Base-by-base conservation (phyloP, 805 yeast genomes). In the Saturnispora bothae region DNA sequence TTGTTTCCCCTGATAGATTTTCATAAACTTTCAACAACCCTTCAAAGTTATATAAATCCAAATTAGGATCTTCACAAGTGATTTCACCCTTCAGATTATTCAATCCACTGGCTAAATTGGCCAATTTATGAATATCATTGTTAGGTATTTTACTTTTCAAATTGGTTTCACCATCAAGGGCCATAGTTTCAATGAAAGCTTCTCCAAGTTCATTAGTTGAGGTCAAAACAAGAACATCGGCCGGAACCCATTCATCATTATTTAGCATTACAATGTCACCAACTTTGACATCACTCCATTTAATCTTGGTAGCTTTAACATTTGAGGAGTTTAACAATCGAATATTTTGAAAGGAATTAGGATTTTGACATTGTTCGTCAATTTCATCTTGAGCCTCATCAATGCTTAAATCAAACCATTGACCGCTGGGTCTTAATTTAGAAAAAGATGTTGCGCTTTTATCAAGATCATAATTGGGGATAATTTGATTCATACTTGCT, bases 151-250 rank as follows among this genome's bases (percentile, higher is more conserved):
- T 77, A 6, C 83, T 68, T 56, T 92, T 92, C 43, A 92, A 65
- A 53, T 86, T 89, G 0, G 97, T 92, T 58, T 92, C 98, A 36
- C 99, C 99, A 59, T 92, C 98, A 34, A 92, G 66, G 1, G 95
- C 98, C 89, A 89, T 86, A 1, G 99, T 92, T 57, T 92, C 99
- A 15, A 88, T 76, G 46, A 74, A 83, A 1, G 83, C 72, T 38
- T 69, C 73, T 27, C 71, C 69, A 41, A 77, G 72, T 28, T 80
- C 86, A 44, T 69, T 71, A 28, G 76, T 73, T 3, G 85, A 74
- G 1, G 88, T 71, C 30, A 92, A 53, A 3, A 92, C 49, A 2
- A 92, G 54, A 3, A 92, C 52, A 61, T 92, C 99, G 0, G 96
- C 96, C 0, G 99, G 98, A 5, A 89, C 71, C 82, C 95, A 83